phyloP scores from a whole-genome alignment of 2,329 filamentous ascomycete genomes.

The Furcasterigmium sp. region DNA sequence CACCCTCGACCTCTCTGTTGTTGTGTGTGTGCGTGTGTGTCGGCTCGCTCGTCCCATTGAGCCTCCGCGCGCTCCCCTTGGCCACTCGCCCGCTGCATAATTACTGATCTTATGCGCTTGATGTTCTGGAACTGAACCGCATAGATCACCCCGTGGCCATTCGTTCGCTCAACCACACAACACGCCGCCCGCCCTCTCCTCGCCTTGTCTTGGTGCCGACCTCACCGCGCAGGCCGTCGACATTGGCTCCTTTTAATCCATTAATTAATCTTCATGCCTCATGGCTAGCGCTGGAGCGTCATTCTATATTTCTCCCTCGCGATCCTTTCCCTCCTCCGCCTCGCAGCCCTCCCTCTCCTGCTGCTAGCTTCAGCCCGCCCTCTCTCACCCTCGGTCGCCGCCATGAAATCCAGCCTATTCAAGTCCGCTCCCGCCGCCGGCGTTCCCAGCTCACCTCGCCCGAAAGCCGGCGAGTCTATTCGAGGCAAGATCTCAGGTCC shows the following conservation, averaged over 20 bases:
- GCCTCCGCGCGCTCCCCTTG: no score
- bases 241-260: not conserved
- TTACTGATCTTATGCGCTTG: constrained; percentile 27
- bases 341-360: not conserved
- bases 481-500: constrained; percentile 58
- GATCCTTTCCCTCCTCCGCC: not conserved
- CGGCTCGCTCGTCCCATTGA: no score
- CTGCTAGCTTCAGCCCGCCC: not conserved
- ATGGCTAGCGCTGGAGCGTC: not conserved
- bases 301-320: not conserved
- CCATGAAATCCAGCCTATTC: constrained; percentile 38
- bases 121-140: constrained; percentile 15
- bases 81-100: constrained; percentile 14
- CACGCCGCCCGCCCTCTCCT: not conserved
- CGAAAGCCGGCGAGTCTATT: constrained; percentile 40
- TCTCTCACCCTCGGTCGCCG: not conserved
- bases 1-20: no score
- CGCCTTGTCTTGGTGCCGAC: not conserved
- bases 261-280: constrained; percentile 1
- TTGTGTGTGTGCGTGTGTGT: no score
- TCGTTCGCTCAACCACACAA: not conserved
- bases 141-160: constrained; percentile 12
- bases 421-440: constrained; percentile 35
- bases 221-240: no score
- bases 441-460: constrained; percentile 17